Conservation (phyloP, 345 rosid genomes). For the Eucalyptus sideroxylon region DNA sequence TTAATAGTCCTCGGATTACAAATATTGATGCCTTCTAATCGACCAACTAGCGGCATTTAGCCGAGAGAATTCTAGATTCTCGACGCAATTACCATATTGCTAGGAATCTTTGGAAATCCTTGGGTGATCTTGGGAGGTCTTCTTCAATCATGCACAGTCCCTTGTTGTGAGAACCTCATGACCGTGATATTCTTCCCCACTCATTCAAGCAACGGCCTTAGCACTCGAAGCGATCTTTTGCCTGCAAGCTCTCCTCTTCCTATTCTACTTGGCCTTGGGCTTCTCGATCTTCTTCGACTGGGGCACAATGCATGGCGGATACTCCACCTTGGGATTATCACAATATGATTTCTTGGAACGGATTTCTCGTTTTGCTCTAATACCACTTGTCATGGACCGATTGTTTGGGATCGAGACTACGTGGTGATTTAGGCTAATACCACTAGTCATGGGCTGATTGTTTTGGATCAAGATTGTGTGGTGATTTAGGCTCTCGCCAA, state of each 20-base stretch:
- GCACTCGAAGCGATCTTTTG: rapidly evolving
- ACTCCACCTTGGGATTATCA: not conserved
- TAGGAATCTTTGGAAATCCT: not conserved
- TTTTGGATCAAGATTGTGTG: too few relatives aligned
- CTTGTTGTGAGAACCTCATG: not conserved
- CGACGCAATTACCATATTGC: not conserved
- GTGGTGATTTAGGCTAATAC: too few relatives aligned
- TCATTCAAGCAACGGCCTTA: not conserved
- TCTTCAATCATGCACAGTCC: not conserved
- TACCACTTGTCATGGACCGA: rapidly evolving
- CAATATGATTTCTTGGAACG: too few relatives aligned
- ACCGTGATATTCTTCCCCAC: not conserved
- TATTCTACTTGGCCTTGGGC: not conserved
- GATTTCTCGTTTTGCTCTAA: too few relatives aligned
- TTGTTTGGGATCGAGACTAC: too few relatives aligned
- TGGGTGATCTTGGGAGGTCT: not conserved
- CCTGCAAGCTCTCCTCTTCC: not conserved
- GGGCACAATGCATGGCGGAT: not conserved
- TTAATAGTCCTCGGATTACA: rapidly evolving
- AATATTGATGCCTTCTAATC: too few relatives aligned
- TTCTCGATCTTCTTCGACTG: not conserved
- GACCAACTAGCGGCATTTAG: not conserved
- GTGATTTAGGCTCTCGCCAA: too few relatives aligned
- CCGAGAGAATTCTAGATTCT: not conserved
- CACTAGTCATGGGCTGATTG: rapidly evolving